Conservation (phyloP, 129 eudicot species). For the Flaveria trinervia region DNA sequence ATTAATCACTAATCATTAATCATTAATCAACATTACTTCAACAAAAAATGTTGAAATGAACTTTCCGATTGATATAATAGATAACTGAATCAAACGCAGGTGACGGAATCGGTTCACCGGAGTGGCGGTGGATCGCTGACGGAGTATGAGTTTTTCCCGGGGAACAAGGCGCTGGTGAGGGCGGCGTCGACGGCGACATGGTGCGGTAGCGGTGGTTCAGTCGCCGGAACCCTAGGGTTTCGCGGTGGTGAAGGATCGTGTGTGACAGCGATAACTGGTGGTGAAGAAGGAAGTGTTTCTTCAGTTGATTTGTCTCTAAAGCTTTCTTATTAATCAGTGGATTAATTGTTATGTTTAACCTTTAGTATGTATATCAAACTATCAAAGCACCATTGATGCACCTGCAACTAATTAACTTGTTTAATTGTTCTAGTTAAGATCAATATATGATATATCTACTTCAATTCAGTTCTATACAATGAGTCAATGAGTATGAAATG, state of each 20-base stretch:
- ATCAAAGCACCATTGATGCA: conserved; percentile 34
- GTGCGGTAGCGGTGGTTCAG: conserved; percentile 26
- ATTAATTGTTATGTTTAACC: background rate
- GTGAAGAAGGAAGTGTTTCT: conserved; percentile 36
- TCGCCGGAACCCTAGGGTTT: conserved; percentile 29
- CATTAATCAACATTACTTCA: background rate
- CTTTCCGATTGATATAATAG: background rate
- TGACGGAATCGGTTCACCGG: conserved; percentile 43
- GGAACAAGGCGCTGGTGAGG: conserved; percentile 35
- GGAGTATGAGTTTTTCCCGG: conserved; percentile 79
- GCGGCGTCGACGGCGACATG: conserved; percentile 34
- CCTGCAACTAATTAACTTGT: background rate
- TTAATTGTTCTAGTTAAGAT: too few relatives aligned
- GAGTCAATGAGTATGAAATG: conserved; percentile 10
- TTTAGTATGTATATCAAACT: conserved; percentile 48
- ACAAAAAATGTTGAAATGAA: background rate
- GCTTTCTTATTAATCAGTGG: conserved; percentile 41
- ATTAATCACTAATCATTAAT: background rate
- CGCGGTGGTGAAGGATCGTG: conserved; percentile 37
- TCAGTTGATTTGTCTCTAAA: conserved; percentile 75
- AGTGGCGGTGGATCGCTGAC: conserved; percentile 45
- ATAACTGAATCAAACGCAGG: background rate
- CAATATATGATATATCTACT: too few relatives aligned
- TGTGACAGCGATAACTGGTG: conserved; percentile 33
- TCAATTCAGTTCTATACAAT: too few relatives aligned